Base-by-base conservation (phyloP, 2,329 filamentous ascomycete species). In the Pseudogymnoascus sp. region DNA sequence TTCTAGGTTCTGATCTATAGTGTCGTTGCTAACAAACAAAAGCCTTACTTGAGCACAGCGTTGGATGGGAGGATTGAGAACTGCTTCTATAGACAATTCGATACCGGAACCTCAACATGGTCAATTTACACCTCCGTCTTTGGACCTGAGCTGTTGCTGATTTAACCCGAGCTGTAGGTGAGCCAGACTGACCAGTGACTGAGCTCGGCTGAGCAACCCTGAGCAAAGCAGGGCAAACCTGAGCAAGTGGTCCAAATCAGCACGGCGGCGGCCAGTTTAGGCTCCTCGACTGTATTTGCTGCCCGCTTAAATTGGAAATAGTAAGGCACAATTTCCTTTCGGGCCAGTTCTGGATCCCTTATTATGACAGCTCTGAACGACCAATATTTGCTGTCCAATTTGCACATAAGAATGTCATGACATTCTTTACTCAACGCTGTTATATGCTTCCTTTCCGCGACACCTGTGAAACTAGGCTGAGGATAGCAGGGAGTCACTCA, bases 281-380 rank as follows among this genome's bases (percentile, higher is more conserved):
- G 62, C 60, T 64, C 62, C 62, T 64, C 62, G 14, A 30, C 62
- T 61, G 55, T 36, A 38, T 30, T 60, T 58, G 61, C 62, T 49
- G 62, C 62, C 42, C 9, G 63, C 63, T 36, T 60, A 64, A 60
- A 60, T 64, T 62, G 52, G 63, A 62, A 60, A 64, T 6, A 52
- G 49, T 64, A 38, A 64, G 59, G 41, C 3, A 64, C 49, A 30
- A 30, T 33, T 33, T 58, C 52, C 52, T 14, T 58, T 33, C 30
- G 7, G 9, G 52, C 25, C 52, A 33, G 52, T 33, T 33, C 23
- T 33, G 5, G 1, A 11, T 58, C 25, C 12, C 23, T 58, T 58
- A 5, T 3, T 16, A 58, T 33, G 25, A 58, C 49, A 33, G 49
- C 25, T 33, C 11, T 19, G 14, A 58, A 58, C 25, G 52, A 58